phyloP scores from a whole-genome alignment of 208 protist genomes.

The Strigomonas culicis region DNA sequence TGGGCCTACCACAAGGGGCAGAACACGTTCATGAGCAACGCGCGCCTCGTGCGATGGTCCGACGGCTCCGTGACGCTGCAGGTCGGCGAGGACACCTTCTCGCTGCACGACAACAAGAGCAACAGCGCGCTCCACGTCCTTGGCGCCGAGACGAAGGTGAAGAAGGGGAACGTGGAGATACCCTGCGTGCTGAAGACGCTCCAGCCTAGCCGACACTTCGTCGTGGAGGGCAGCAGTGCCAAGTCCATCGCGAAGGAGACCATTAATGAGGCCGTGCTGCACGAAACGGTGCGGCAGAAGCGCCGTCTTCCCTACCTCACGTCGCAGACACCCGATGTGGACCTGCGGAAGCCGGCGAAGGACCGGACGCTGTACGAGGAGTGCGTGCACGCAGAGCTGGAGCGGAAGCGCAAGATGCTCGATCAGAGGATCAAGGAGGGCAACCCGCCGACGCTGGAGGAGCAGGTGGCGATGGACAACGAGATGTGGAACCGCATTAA shows the following conservation, averaged over 20 bases:
- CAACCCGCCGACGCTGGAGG: constrained; percentile 68
- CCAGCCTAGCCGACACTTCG: constrained; percentile 51
- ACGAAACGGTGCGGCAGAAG: constrained; percentile 27
- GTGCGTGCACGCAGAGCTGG: constrained; percentile 76
- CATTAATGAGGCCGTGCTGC: constrained; percentile 49
- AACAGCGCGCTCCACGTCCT: constrained; percentile 58
- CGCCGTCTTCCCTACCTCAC: constrained; percentile 36
- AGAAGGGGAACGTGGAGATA: constrained; percentile 41
- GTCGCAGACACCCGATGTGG: constrained; percentile 45
- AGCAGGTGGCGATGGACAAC: constrained; percentile 78
- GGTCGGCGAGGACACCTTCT: constrained; percentile 69
- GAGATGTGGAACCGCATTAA: constrained; percentile 59
- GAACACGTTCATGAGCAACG: constrained; percentile 67
- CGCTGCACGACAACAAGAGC: constrained; percentile 45
- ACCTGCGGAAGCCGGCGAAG: constrained; percentile 59
- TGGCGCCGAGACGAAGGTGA: constrained; percentile 28
- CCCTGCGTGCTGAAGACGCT: constrained; percentile 47
- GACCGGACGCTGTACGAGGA: constrained; percentile 53
- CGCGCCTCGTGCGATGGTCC: constrained; percentile 78
- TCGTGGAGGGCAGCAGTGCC: constrained; percentile 52
- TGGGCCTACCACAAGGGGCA: constrained; percentile 45
- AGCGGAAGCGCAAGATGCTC: constrained; percentile 64
- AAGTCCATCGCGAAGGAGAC: constrained; percentile 68
- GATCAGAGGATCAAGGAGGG: constrained; percentile 62
- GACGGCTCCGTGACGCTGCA: constrained; percentile 79